These are phyloP conservation scores for Filobasidium uniguttulatum DNA, from an alignment of 1,284 basidiomycete species.

Conservation along the genomic window DNA sequence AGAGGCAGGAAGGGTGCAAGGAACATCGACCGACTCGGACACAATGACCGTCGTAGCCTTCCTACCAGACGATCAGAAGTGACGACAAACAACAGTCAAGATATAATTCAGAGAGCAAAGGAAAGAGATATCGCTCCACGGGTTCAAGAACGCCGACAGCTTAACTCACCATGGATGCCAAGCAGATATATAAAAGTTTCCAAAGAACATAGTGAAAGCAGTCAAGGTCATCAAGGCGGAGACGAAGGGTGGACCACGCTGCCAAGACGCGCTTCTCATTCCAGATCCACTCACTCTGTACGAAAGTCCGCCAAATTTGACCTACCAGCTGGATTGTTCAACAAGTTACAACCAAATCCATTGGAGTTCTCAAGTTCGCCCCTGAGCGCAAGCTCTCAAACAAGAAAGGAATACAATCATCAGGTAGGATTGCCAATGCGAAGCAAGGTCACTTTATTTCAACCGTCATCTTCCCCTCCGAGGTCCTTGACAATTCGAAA, in stretches of 20 bases:
- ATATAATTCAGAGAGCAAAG: too few species aligned
- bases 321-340: not conserved
- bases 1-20: too few species aligned
- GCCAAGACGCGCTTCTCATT: not conserved
- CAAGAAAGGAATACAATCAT: not conserved
- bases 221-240: not conserved
- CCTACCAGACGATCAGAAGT: too few species aligned
- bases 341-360: not conserved
- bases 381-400: not conserved
- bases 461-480: not conserved
- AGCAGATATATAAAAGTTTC: too few species aligned
- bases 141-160: not conserved
- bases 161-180: not conserved
- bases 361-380: not conserved
- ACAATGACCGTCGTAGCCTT: too few species aligned
- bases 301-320: not conserved
- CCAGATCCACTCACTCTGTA: not conserved
- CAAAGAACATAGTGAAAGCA: too few species aligned
- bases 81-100: too few species aligned
- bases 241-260: not conserved
- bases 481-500: too few species aligned
- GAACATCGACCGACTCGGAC: too few species aligned
- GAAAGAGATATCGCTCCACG: not conserved
- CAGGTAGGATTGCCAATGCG: not conserved
- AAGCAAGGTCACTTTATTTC: conserved; percentile 1